Evolutionary conservation across 2,329 filamentous ascomycete genomes (phyloP).

Genomic region (Aspergillus alliaceus): DNA sequence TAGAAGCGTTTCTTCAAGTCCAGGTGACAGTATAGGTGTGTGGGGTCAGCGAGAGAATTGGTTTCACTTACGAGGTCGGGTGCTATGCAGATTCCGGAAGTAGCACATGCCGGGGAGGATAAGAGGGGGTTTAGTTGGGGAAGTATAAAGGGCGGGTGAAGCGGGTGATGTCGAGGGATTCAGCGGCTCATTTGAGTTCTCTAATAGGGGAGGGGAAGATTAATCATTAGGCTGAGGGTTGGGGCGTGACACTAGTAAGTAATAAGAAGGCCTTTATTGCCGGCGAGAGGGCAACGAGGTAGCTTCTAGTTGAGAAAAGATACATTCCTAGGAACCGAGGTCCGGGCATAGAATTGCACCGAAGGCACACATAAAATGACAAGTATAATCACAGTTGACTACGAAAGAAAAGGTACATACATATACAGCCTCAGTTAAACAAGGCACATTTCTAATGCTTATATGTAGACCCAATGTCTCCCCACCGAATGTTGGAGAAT

Average conservation of each 20-base stretch:
- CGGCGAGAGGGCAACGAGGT: too few species aligned
- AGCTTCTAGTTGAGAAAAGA: too few species aligned
- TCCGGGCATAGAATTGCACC: too few species aligned
- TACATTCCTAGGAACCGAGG: too few species aligned
- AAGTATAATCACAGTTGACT: background rate
- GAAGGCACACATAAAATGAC: too few species aligned
- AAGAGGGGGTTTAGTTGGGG: conserved; percentile 22
- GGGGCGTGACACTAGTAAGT: conserved; percentile 30
- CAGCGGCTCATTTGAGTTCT: conserved; percentile 32
- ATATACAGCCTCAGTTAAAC: too few species aligned
- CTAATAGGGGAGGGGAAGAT: conserved; percentile 37
- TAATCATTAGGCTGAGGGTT: conserved; percentile 18
- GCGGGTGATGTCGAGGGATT: conserved; percentile 19
- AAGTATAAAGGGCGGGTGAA: conserved; percentile 26
- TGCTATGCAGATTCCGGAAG: conserved; percentile 33
- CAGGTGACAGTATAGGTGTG: conserved; percentile 29
- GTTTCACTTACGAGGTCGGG: conserved; percentile 33
- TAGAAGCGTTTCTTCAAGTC: too few species aligned
- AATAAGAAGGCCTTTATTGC: too few species aligned
- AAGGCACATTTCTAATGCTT: background rate
- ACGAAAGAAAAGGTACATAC: background rate
- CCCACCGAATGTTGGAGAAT: conserved; percentile 60
- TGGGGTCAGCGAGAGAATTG: conserved; percentile 23
- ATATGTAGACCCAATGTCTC: conserved; percentile 59
- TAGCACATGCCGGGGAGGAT: conserved; percentile 29